These are phyloP conservation scores for Tarenaya hassleriana DNA, from an alignment of 345 rosid species.

Conservation along the genomic window DNA sequence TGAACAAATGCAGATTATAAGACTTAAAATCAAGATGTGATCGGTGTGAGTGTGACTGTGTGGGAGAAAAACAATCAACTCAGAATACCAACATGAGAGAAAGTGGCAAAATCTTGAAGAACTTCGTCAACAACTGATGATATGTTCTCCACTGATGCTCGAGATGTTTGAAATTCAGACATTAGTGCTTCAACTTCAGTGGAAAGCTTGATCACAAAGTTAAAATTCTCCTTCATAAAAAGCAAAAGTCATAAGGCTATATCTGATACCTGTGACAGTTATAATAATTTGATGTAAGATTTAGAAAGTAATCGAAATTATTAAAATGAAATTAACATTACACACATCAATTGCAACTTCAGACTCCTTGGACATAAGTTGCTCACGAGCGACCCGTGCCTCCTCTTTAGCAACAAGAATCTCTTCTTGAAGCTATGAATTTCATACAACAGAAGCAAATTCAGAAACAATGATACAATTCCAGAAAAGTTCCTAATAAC, in stretches of 20 bases:
- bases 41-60: no score
- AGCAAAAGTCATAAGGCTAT: slow-evolving; percentile 8
- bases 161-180: slow-evolving; percentile 43
- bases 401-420: slow-evolving; percentile 56
- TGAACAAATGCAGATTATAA: slow-evolving; percentile 12
- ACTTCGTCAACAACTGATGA: slow-evolving; percentile 50
- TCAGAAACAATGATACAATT: not conserved
- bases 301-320: slow-evolving; percentile 13
- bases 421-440: slow-evolving; percentile 51
- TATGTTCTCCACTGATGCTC: slow-evolving; percentile 38
- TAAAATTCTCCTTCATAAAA: slow-evolving; percentile 31
- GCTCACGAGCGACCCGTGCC: slow-evolving; percentile 47
- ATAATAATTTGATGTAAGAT: slow-evolving; percentile 5
- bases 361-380: slow-evolving; percentile 40
- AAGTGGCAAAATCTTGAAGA: slow-evolving; percentile 45
- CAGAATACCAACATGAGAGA: slow-evolving; percentile 47
- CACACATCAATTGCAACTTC: slow-evolving; percentile 35
- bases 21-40: slow-evolving; percentile 1
- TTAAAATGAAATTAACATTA: slow-evolving; percentile 19
- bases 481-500: slow-evolving; percentile 4
- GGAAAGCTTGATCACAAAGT: slow-evolving; percentile 37
- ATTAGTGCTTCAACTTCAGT: slow-evolving; percentile 47
- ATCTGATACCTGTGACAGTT: slow-evolving; percentile 7
- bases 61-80: slow-evolving; percentile 3
- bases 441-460: slow-evolving; percentile 14